phyloP scores from a whole-genome alignment of 176 grass and related monocot genomes.

The Dendrocalamus sinicus region DNA sequence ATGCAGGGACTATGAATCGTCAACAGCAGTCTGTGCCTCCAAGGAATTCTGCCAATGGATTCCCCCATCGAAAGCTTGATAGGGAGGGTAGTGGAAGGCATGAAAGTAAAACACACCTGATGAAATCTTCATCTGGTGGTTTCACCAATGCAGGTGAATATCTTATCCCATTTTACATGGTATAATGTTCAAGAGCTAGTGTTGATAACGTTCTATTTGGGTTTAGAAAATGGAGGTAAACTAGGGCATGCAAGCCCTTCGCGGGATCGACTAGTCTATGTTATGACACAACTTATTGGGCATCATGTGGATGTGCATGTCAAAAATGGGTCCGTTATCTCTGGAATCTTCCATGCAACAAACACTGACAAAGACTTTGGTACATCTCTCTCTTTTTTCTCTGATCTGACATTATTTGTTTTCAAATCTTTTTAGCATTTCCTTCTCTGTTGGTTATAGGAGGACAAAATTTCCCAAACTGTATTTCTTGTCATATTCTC shows the following conservation, averaged over 20 bases:
- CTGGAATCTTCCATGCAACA: conserved; percentile 93
- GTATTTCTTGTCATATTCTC: conserved; percentile 4
- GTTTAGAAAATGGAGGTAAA: conserved; percentile 66
- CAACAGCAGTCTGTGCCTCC: conserved; percentile 59
- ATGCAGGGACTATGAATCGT: conserved; percentile 73
- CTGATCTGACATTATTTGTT: conserved; percentile 9
- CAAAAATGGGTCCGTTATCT: conserved; percentile 94
- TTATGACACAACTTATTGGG: conserved; percentile 74
- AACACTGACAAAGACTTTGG: conserved; percentile 91
- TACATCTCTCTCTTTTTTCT: conserved; percentile 36
- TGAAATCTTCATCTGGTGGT: conserved; percentile 47
- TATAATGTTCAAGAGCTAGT: conserved; percentile 22
- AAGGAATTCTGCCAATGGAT: conserved; percentile 65
- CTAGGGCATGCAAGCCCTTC: conserved; percentile 56
- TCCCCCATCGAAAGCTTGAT: conserved; percentile 58
- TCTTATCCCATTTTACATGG: conserved; percentile 16
- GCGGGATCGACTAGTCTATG: conserved; percentile 79
- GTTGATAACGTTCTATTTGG: conserved; percentile 48
- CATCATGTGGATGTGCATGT: conserved; percentile 85
- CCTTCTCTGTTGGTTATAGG: background rate
- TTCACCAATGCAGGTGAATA: conserved; percentile 51
- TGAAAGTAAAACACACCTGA: conserved; percentile 56
- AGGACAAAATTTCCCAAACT: background rate
- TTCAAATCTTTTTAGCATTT: background rate
- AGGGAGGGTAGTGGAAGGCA: conserved; percentile 63